These are phyloP conservation scores for Exobasidium cylindrosporum DNA, from an alignment of 1,284 basidiomycete genomes.

Conservation along the genomic window DNA sequence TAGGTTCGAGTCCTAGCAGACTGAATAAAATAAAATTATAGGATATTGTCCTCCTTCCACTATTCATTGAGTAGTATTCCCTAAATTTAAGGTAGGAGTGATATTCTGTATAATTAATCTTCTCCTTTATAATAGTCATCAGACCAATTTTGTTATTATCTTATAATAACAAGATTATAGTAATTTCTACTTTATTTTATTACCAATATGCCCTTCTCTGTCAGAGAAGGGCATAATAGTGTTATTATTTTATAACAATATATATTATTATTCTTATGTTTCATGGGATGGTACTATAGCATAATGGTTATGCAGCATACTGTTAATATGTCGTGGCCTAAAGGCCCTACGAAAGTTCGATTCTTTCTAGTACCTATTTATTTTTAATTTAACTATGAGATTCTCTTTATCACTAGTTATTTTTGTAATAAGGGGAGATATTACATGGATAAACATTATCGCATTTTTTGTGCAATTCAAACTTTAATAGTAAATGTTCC, in stretches of 20 bases:
- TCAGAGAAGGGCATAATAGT: too few species aligned
- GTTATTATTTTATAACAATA: too few species aligned
- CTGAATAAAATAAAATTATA: constrained; percentile 18
- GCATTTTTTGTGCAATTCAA: constrained; percentile 12
- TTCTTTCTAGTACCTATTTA: constrained; percentile 33
- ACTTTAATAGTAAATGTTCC: constrained; percentile 3
- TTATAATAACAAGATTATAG: too few species aligned
- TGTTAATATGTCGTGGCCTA: constrained; percentile 26
- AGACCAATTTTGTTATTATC: too few species aligned
- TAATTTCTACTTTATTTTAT: too few species aligned
- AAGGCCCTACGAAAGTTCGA: constrained; percentile 28
- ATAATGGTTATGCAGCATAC: constrained; percentile 36
- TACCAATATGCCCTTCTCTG: too few species aligned
- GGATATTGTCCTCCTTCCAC: too few species aligned
- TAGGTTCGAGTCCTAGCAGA: constrained; percentile 27
- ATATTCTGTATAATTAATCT: too few species aligned
- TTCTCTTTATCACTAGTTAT: constrained; percentile 16
- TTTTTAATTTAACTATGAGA: constrained; percentile 15
- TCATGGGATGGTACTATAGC: constrained; percentile 31
- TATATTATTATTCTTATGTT: too few species aligned
- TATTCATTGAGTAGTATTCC: too few species aligned
- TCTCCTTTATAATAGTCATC: too few species aligned
- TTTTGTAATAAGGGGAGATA: neutral
- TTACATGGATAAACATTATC: constrained; percentile 7
- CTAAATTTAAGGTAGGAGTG: too few species aligned